These are phyloP conservation scores for Fraxinus excelsior DNA, from an alignment of 257 asterid genomes.

Conservation along the genomic window DNA sequence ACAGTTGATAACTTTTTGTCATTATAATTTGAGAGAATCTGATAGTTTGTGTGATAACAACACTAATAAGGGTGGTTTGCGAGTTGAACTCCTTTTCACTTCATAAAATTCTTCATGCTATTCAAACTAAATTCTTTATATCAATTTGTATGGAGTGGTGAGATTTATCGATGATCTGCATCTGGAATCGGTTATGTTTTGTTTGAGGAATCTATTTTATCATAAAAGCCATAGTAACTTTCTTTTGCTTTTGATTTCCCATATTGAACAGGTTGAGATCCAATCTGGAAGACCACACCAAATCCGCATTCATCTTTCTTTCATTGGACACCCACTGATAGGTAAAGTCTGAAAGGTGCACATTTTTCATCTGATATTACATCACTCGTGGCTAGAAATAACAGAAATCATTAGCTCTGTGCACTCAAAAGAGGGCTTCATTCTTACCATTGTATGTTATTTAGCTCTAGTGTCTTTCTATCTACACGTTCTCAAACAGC, in stretches of 20 bases:
- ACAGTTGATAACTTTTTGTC: background rate
- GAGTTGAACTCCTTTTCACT: constrained; percentile 7
- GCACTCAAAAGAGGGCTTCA: background rate
- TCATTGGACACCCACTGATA: constrained; percentile 77
- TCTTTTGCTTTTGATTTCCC: constrained; percentile 17
- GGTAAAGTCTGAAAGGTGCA: constrained; percentile 41
- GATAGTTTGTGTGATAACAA: background rate
- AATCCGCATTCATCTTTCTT: constrained; percentile 93
- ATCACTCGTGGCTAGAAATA: background rate
- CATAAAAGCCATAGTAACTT: background rate
- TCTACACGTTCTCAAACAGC: constrained; percentile 5
- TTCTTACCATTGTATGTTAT: background rate
- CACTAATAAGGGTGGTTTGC: background rate
- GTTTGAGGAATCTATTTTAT: background rate
- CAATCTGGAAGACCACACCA: constrained; percentile 99
- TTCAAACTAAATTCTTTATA: background rate
- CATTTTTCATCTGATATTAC: constrained; percentile 7
- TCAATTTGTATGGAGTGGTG: background rate
- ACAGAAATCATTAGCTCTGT: constrained; percentile 10
- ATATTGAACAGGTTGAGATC: constrained; percentile 67
- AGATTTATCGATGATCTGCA: background rate
- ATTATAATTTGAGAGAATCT: background rate
- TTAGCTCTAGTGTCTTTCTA: background rate
- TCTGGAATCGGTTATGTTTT: background rate
- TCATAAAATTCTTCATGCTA: background rate